A percentile compares a stretch with the other conserved stretches of the same genome.
Conservation (phyloP, 371 early-diverging fungal genomes). For the Smittium mucronatum region DNA sequence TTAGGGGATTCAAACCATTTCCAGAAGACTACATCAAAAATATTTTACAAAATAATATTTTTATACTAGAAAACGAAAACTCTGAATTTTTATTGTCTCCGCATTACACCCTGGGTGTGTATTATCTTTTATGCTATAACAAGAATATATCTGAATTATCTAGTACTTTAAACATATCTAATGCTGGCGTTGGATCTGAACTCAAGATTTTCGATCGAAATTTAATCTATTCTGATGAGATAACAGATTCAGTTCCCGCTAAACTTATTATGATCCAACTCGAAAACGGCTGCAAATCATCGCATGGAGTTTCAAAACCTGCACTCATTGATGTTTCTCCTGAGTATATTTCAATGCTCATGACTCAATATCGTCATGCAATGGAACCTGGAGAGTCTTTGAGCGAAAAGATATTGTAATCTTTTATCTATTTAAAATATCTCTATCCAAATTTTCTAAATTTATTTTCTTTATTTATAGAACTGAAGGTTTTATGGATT, state of each 20-base stretch:
- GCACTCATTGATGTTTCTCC: conserved; percentile 26
- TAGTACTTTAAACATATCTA: not conserved
- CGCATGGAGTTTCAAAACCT: conserved; percentile 15
- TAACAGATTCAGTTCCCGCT: conserved; percentile 34
- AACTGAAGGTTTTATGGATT: too few species aligned
- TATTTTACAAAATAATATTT: not conserved
- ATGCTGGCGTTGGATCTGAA: not conserved
- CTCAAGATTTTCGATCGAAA: not conserved
- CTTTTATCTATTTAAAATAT: not conserved
- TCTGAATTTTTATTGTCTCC: not conserved
- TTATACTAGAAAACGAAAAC: not conserved
- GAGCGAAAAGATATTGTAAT: not conserved
- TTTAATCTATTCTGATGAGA: conserved; percentile 24
- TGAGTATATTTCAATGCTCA: conserved; percentile 33
- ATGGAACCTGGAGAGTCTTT: conserved; percentile 17
- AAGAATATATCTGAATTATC: not conserved
- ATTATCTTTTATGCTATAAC: not conserved
- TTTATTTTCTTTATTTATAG: not conserved
- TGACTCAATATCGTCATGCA: conserved; percentile 35
- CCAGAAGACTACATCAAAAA: not conserved
- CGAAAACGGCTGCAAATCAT: conserved; percentile 10
- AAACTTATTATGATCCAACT: conserved; percentile 25
- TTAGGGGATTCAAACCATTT: not conserved
- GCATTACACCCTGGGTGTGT: not conserved
- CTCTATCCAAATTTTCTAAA: not conserved